Base-by-base conservation (phyloP, 1,139 yeast species). In the Magnusiomyces paraingens region DNA sequence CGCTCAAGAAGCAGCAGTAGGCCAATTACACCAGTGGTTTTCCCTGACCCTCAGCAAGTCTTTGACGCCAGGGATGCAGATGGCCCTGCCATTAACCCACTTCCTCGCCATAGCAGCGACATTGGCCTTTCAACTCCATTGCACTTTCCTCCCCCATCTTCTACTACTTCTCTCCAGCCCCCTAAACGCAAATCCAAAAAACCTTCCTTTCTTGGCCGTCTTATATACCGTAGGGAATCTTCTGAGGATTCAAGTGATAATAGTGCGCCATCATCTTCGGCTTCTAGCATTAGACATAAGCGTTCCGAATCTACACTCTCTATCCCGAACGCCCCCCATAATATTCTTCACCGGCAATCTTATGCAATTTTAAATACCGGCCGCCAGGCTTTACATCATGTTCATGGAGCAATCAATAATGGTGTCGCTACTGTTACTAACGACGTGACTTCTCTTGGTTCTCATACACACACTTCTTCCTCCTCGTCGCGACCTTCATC, bases 161-260 rank as follows among this genome's bases (percentile, higher is more conserved):
- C 35, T 6, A 10, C 35, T 6, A 43, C 47, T 35, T 26, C 32
- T 17, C 18, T 6, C 6, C 36, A 20, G 10, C 21, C 35, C 3
- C 17, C 47, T n/a, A 41, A 29, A 44, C 40, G 50, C 39, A 49
- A 52, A 47, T 29, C 59, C n/a, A 55, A 54, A 47, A 56, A 57
- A 49, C 61, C 66, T 2, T 47, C 49, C 14, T 59, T 64, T 38
- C 49, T 64, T 10, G 64, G 62, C 21, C 61, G 62, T 47, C 54
- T 62, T 21, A 60, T 62, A 6, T 57, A 59, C 18, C 57, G 66
- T 14, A 58, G 66, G 5, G 67, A 64, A 22, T 61, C 64, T 8
- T 53, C 59, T n/a, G 56, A 60, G 1, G 66, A 61, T 32, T 51
- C 58, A 32, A 47, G 55, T 12, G 54, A 55, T 11, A 47, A 11